Evolutionary conservation across 2,329 filamentous ascomycete species (phyloP).

Genomic region (Epichloe sp.): DNA sequence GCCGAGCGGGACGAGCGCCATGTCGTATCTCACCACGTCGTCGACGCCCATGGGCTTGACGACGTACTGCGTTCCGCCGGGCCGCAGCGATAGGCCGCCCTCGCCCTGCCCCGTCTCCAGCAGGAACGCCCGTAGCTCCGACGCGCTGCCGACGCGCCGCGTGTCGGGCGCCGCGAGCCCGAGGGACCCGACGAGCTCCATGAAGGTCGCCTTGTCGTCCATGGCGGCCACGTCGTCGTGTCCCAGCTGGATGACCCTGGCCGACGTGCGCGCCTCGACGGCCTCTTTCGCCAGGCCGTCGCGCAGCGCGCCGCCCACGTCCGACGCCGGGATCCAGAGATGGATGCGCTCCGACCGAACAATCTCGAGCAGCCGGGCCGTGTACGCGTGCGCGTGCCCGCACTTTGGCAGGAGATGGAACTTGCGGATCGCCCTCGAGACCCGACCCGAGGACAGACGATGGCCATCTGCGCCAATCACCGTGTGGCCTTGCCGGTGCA

Average conservation of each 20-base stretch:
- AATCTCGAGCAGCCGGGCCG: slow-evolving; percentile 42
- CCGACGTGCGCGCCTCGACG: slow-evolving; percentile 42
- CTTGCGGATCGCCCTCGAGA: slow-evolving; percentile 39
- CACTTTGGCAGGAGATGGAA: slow-evolving; percentile 36
- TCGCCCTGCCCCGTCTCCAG: slow-evolving; percentile 21
- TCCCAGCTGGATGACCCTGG: slow-evolving; percentile 52
- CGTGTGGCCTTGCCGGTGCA: slow-evolving; percentile 51
- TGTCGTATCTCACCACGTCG: slow-evolving; percentile 43
- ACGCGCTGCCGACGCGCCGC: slow-evolving; percentile 36
- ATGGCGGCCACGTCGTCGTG: slow-evolving; percentile 41
- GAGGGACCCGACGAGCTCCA: slow-evolving; percentile 39
- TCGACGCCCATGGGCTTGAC: slow-evolving; percentile 54
- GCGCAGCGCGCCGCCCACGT: slow-evolving; percentile 50
- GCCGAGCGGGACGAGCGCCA: slow-evolving; percentile 50
- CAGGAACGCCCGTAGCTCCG: slow-evolving; percentile 41
- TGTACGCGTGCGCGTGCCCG: slow-evolving; percentile 29
- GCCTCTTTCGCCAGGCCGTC: slow-evolving; percentile 52
- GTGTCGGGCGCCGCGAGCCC: slow-evolving; percentile 41
- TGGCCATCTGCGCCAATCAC: slow-evolving; percentile 60
- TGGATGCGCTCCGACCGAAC: slow-evolving; percentile 48
- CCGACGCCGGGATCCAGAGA: slow-evolving; percentile 63
- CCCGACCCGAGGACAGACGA: slow-evolving; percentile 36
- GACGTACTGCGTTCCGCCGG: slow-evolving; percentile 36
- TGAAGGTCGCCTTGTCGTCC: slow-evolving; percentile 54
- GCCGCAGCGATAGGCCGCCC: slow-evolving; percentile 8